phyloP scores from a whole-genome alignment of 768 basidiomycete species.

The Cubamyces sp. region DNA sequence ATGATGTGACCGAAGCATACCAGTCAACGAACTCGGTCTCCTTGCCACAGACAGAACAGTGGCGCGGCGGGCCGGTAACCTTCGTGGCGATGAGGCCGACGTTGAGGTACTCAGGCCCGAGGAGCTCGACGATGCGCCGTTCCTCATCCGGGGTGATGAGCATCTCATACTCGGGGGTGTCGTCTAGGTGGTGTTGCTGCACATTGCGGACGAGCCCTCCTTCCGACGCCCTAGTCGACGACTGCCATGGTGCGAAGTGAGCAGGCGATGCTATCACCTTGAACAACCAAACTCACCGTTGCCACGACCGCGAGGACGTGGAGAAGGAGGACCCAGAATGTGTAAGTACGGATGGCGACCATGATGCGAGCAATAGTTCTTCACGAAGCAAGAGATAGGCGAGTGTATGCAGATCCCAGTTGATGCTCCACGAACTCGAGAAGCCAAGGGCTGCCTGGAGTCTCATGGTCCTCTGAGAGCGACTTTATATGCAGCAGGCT shows the following conservation, averaged over 20 bases:
- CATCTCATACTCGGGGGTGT: background rate
- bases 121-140: conserved; percentile 11
- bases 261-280: no score
- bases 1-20: background rate
- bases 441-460: no score
- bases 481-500: no score
- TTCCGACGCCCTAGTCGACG: background rate
- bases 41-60: conserved; percentile 22
- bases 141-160: conserved; percentile 19
- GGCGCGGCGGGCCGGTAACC: conserved; percentile 8
- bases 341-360: background rate
- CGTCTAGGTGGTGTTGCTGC: background rate
- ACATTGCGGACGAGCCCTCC: background rate
- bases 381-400: background rate
- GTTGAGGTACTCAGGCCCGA: conserved; percentile 16
- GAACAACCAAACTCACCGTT: background rate
- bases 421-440: background rate
- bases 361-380: background rate
- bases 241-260: background rate
- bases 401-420: background rate
- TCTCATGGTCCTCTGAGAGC: no score
- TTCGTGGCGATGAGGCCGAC: conserved; percentile 3
- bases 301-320: background rate
- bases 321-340: background rate
- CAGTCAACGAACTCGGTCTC: conserved; percentile 26